These are phyloP conservation scores for Raffaelea arxii DNA, from an alignment of 2,329 filamentous ascomycete genomes.

Conservation along the genomic window DNA sequence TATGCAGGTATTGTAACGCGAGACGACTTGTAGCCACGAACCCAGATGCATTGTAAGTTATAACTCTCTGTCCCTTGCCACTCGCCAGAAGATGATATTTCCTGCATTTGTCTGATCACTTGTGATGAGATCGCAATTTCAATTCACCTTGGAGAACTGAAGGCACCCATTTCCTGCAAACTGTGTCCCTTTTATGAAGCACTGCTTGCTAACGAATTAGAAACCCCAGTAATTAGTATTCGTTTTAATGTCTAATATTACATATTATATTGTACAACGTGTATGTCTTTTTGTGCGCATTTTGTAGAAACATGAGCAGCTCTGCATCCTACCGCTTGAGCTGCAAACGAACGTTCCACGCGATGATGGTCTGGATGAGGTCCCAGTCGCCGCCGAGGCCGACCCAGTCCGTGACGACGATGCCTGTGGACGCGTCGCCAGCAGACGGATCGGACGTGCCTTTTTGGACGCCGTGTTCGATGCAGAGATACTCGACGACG, in stretches of 20 bases:
- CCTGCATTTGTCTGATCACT: slow-evolving; percentile 42
- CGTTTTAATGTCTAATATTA: too few relatives aligned
- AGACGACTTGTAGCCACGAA: too few relatives aligned
- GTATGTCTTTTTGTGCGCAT: neutral
- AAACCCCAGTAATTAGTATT: too few relatives aligned
- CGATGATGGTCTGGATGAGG: slow-evolving; percentile 74
- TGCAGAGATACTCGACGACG: slow-evolving; percentile 52
- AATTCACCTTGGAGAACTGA: slow-evolving; percentile 57
- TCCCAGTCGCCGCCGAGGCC: slow-evolving; percentile 85
- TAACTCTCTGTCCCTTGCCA: slow-evolving; percentile 1
- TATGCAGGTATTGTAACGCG: slow-evolving; percentile 7
- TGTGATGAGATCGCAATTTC: slow-evolving; percentile 37
- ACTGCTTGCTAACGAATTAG: slow-evolving; percentile 1
- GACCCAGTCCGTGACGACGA: slow-evolving; percentile 92
- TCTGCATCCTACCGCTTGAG: slow-evolving; percentile 31
- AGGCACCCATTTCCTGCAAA: slow-evolving; percentile 19
- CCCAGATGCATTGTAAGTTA: slow-evolving; percentile 1
- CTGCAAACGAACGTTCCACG: slow-evolving; percentile 71
- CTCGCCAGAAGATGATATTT: slow-evolving; percentile 38
- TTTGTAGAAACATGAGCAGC: too few relatives aligned
- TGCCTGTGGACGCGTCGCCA: slow-evolving; percentile 69
- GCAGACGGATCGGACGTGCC: slow-evolving; percentile 40
- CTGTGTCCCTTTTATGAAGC: slow-evolving; percentile 7
- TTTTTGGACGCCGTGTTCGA: slow-evolving; percentile 43
- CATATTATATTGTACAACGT: too few relatives aligned